Evolutionary conservation across 192 early-diverging fungal genomes (phyloP).

Genomic region (Coemansia sp.): DNA sequence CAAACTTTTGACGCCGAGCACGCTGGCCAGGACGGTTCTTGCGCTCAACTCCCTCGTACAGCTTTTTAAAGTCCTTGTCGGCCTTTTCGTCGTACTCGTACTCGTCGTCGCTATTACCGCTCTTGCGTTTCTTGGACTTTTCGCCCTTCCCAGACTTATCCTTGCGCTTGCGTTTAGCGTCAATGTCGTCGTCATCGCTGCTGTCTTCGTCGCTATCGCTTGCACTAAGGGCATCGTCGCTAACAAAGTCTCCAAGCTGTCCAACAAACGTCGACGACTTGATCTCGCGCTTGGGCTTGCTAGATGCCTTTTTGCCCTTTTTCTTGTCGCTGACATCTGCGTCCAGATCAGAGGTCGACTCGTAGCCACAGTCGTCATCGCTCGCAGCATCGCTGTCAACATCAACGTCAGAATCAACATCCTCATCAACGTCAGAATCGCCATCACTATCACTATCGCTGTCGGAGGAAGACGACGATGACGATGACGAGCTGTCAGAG

Average conservation of each 20-base stretch:
- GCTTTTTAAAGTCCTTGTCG: conserved; percentile 53
- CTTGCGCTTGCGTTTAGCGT: conserved; percentile 5
- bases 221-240: conserved; percentile 19
- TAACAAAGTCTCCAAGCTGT: conserved; percentile 25
- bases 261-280: conserved; percentile 29
- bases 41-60: conserved; percentile 44
- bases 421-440: conserved; percentile 6
- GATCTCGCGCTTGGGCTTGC: background rate
- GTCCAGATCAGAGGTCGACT: conserved; percentile 24
- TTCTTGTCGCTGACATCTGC: conserved; percentile 1
- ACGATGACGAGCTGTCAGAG: background rate
- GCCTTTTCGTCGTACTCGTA: conserved; percentile 37
- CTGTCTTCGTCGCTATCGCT: conserved; percentile 15
- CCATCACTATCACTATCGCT: background rate
- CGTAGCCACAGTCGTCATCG: conserved; percentile 6
- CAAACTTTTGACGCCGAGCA: conserved; percentile 51
- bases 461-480: background rate
- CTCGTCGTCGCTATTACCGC: background rate
- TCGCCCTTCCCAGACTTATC: conserved; percentile 20
- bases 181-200: conserved; percentile 2
- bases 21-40: conserved; percentile 62
- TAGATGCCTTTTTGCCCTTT: background rate
- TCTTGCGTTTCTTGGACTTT: conserved; percentile 26
- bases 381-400: background rate
- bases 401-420: conserved; percentile 6